phyloP scores from a whole-genome alignment of 495 filamentous ascomycete species.

The Pyrenula massariospora region DNA sequence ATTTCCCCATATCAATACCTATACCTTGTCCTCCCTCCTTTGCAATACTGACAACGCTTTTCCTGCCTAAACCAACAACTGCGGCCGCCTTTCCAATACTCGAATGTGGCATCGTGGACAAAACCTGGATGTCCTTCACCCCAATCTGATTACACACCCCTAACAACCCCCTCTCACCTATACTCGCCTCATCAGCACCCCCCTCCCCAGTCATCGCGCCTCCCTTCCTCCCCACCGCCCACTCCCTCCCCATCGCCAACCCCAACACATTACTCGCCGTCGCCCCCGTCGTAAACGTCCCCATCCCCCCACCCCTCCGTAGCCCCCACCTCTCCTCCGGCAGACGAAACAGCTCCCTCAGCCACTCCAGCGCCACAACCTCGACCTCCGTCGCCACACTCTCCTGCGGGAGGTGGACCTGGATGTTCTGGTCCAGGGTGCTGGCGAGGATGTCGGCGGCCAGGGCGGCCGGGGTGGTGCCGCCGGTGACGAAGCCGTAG shows the following conservation, averaged over 20 bases:
- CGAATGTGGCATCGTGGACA: conserved; percentile 74
- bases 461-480: conserved; percentile 65
- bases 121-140: conserved; percentile 56
- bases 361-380: conserved; percentile 52
- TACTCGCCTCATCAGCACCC: conserved; percentile 21
- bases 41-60: conserved; percentile 48
- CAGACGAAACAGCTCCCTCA: conserved; percentile 55
- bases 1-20: conserved; percentile 2
- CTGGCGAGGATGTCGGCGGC: conserved; percentile 77
- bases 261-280: conserved; percentile 80
- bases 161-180: conserved; percentile 59
- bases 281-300: conserved; percentile 80
- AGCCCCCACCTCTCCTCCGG: conserved; percentile 28
- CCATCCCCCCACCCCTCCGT: conserved; percentile 15
- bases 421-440: conserved; percentile 71
- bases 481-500: conserved; percentile 84
- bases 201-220: conserved; percentile 15
- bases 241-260: conserved; percentile 65
- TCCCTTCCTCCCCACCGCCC: conserved; percentile 33
- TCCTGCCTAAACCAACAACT: conserved; percentile 66
- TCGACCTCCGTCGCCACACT: conserved; percentile 67
- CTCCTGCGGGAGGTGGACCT: conserved; percentile 69
- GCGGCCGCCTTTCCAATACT: conserved; percentile 74
- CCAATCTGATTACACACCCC: conserved; percentile 51
- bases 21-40: conserved; percentile 7